Evolutionary conservation across 2,329 filamentous ascomycete genomes (phyloP).

Genomic region (Nothophoma quercina): DNA sequence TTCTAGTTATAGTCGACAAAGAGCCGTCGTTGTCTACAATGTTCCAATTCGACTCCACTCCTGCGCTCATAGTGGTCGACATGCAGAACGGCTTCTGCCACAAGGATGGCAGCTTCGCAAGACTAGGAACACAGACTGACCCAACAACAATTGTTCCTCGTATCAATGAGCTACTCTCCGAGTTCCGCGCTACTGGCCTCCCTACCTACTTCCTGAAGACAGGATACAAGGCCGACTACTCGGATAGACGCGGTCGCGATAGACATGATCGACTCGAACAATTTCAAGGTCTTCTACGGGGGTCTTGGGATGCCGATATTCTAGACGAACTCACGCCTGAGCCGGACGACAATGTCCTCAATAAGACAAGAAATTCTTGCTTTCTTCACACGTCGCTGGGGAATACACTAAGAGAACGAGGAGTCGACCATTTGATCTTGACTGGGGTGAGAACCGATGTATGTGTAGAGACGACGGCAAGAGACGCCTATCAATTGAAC

Average conservation of each 20-base stretch:
- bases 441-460: conserved; percentile 24
- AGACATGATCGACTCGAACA: conserved; percentile 14
- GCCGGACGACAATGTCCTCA: conserved; percentile 15
- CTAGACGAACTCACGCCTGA: conserved; percentile 22
- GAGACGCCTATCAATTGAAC: conserved; percentile 8
- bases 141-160: conserved; percentile 17
- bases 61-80: conserved; percentile 24
- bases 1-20: conserved; percentile 11
- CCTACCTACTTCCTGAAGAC: conserved; percentile 19
- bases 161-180: conserved; percentile 20
- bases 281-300: conserved; percentile 18
- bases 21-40: conserved; percentile 11
- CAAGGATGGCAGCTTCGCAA: conserved; percentile 24
- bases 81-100: conserved; percentile 32
- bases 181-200: conserved; percentile 13
- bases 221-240: conserved; percentile 21
- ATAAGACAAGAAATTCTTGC: conserved; percentile 21
- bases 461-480: conserved; percentile 20
- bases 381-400: conserved; percentile 20
- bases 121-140: conserved; percentile 19
- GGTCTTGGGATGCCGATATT: conserved; percentile 23
- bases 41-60: conserved; percentile 19
- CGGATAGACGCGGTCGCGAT: conserved; percentile 12
- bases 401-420: conserved; percentile 8
- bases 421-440: conserved; percentile 20